A percentile compares a stretch with the other conserved stretches of the same genome.
Evolutionary conservation across 306 rosid genomes (phyloP).

Genomic region (Heteromeles arbutifolia): DNA sequence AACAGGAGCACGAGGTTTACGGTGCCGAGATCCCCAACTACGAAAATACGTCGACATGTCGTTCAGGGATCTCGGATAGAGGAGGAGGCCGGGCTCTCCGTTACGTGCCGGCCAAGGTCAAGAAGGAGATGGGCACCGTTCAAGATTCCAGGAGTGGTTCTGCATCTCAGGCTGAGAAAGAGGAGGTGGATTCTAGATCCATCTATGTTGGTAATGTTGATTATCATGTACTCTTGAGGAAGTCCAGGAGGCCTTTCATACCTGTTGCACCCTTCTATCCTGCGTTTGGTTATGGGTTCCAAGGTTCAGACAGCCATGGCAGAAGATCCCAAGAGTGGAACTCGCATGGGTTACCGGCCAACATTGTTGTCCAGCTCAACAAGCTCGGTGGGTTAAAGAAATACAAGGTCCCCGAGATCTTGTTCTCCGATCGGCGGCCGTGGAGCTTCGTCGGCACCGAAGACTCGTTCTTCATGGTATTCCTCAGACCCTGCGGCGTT

Average conservation of each 20-base stretch:
- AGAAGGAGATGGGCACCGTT: slow-evolving; percentile 96
- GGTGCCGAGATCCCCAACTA: slow-evolving; percentile 68
- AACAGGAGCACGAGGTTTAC: slow-evolving; percentile 60
- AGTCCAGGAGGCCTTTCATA: slow-evolving; percentile 86
- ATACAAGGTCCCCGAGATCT: slow-evolving; percentile 68
- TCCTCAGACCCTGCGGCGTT: slow-evolving; percentile 60
- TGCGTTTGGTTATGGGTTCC: slow-evolving; percentile 77
- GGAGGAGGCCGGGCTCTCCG: slow-evolving; percentile 94
- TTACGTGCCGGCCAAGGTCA: slow-evolving; percentile 94
- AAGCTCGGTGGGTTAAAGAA: slow-evolving; percentile 87
- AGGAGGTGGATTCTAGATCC: slow-evolving; percentile 91
- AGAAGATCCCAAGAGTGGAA: slow-evolving; percentile 79
- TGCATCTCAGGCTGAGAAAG: slow-evolving; percentile 90
- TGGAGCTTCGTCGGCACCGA: slow-evolving; percentile 51
- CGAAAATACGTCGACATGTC: slow-evolving; percentile 47
- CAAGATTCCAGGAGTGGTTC: slow-evolving; percentile 81
- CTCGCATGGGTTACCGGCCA: slow-evolving; percentile 80
- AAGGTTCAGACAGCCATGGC: slow-evolving; percentile 63
- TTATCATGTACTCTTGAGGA: slow-evolving; percentile 95
- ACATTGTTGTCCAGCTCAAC: slow-evolving; percentile 64
- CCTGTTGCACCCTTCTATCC: slow-evolving; percentile 69
- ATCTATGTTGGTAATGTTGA: slow-evolving; percentile 97
- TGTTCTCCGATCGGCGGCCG: slow-evolving; percentile 60
- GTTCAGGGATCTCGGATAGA: slow-evolving; percentile 50
- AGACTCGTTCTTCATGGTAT: slow-evolving; percentile 86